Conservation (phyloP, 345 rosid species). For the Limnanthes douglasii region DNA sequence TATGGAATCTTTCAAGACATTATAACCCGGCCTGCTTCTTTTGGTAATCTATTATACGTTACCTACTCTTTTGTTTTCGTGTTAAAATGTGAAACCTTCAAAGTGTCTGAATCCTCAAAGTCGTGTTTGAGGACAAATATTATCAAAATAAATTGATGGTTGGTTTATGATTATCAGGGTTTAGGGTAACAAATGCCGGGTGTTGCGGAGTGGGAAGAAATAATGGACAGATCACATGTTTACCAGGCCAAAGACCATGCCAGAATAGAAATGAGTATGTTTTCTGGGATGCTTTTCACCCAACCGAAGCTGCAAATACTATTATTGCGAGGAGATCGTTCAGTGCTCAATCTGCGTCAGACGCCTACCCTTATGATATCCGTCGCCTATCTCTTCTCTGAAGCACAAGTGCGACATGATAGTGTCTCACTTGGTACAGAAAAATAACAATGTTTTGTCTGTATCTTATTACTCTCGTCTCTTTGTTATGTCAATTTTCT, state of each 20-base stretch:
- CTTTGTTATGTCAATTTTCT: too few relatives aligned
- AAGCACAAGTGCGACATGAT: too few relatives aligned
- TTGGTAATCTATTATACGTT: too few relatives aligned
- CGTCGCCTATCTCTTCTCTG: constrained; percentile 34
- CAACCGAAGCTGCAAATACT: constrained; percentile 39
- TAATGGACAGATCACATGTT: constrained; percentile 68
- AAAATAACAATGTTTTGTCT: too few relatives aligned
- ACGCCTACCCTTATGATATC: constrained; percentile 49
- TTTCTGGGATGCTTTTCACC: constrained; percentile 76
- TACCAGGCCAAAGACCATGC: constrained; percentile 51
- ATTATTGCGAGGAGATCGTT: constrained; percentile 40
- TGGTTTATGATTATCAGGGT: constrained; percentile 17
- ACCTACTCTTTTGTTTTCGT: too few relatives aligned
- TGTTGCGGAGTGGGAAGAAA: constrained; percentile 76
- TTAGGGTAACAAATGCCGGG: constrained; percentile 37
- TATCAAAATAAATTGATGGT: too few relatives aligned
- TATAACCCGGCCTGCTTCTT: constrained; percentile 13
- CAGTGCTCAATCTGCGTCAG: constrained; percentile 29
- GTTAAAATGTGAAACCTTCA: too few relatives aligned
- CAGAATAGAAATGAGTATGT: constrained; percentile 29
- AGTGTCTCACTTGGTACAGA: too few relatives aligned
- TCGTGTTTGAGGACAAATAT: too few relatives aligned
- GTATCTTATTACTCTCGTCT: too few relatives aligned
- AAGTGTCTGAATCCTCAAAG: too few relatives aligned
- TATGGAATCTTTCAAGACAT: constrained; percentile 61